These are phyloP conservation scores for Filobasidium uniguttulatum DNA, from an alignment of 1,284 basidiomycete species.

Conservation along the genomic window DNA sequence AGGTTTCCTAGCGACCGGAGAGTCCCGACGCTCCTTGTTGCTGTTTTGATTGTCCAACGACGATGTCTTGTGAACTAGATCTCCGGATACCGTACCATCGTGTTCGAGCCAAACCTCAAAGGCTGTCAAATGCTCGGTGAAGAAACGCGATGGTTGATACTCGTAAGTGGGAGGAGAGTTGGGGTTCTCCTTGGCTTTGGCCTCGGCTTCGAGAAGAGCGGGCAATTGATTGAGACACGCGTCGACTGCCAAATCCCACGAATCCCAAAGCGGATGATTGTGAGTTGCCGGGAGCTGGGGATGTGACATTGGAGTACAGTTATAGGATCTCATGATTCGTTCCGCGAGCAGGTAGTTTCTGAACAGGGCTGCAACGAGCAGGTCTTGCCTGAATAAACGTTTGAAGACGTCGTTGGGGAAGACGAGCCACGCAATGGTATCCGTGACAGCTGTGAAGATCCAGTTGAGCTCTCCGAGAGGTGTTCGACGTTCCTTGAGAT, in stretches of 20 bases:
- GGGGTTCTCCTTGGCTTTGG: constrained; percentile 37
- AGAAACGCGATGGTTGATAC: constrained; percentile 86
- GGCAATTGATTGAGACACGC: constrained; percentile 88
- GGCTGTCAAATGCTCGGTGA: constrained; percentile 89
- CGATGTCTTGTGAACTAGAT: constrained; percentile 42
- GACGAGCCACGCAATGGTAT: constrained; percentile 97
- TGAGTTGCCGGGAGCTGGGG: constrained; percentile 86
- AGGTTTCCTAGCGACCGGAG: constrained; percentile 61
- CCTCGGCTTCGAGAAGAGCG: constrained; percentile 58
- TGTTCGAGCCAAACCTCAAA: constrained; percentile 97
- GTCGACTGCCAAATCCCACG: constrained; percentile 96
- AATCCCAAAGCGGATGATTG: constrained; percentile 88
- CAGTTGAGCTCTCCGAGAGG: constrained; percentile 95
- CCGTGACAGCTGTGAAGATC: constrained; percentile 98
- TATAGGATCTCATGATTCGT: constrained; percentile 95
- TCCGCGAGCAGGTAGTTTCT: constrained; percentile 94
- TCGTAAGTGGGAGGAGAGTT: constrained; percentile 27
- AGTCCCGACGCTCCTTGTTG: too few relatives aligned
- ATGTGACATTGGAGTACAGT: constrained; percentile 89
- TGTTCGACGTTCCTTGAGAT: constrained; percentile 88
- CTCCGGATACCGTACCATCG: constrained; percentile 44
- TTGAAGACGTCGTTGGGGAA: constrained; percentile 90
- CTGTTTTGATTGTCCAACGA: too few relatives aligned
- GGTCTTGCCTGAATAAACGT: constrained; percentile 83
- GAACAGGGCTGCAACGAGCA: constrained; percentile 90